Conservation (phyloP, 202 grass and related monocot genomes). For the Tripidium arundinaceum region DNA sequence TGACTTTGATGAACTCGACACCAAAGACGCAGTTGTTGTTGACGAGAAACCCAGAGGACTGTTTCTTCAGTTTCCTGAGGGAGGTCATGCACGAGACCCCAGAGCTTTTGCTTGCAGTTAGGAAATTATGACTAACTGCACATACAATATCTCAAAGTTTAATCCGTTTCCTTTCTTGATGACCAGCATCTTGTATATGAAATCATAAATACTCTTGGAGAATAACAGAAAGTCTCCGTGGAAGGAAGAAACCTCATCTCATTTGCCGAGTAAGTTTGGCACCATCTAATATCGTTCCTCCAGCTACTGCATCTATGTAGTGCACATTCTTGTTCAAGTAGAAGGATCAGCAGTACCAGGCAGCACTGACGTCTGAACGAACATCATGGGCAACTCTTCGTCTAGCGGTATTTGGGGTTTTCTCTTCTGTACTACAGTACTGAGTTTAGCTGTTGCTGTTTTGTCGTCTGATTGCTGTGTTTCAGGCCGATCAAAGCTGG, state of each 20-base stretch:
- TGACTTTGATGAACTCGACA: too few relatives aligned
- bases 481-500: neutral
- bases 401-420: neutral
- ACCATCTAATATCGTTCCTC: neutral
- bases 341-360: neutral
- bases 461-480: neutral
- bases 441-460: neutral
- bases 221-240: too few relatives aligned
- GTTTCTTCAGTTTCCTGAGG: too few relatives aligned
- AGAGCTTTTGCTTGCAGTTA: too few relatives aligned
- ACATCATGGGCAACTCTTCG: conserved; percentile 22
- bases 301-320: conserved; percentile 15
- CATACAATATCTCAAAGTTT: too few relatives aligned
- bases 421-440: neutral
- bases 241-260: neutral
- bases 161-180: too few relatives aligned
- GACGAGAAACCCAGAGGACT: too few relatives aligned
- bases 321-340: neutral
- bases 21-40: too few relatives aligned
- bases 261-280: neutral
- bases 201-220: too few relatives aligned
- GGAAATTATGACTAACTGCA: too few relatives aligned
- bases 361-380: neutral
- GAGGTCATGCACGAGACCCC: too few relatives aligned
- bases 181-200: too few relatives aligned